These are phyloP conservation scores for Immersiella caudata DNA, from an alignment of 495 filamentous ascomycete species.

Conservation along the genomic window DNA sequence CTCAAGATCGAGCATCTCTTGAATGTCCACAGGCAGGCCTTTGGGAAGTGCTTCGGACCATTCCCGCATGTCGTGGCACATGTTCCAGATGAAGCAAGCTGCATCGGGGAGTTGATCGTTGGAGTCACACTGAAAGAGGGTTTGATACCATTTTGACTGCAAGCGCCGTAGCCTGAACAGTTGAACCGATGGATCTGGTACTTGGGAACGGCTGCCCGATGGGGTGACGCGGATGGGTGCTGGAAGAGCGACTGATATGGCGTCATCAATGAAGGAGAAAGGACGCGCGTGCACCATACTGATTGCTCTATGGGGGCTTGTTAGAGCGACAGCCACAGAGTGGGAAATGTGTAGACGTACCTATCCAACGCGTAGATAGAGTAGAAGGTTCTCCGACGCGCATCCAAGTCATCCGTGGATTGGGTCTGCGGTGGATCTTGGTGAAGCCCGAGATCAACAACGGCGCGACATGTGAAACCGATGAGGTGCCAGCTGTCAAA, in stretches of 20 bases:
- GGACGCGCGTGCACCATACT: slow-evolving; percentile 77
- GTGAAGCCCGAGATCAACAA: slow-evolving; percentile 86
- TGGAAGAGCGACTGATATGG: slow-evolving; percentile 68
- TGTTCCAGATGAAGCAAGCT: slow-evolving; percentile 61
- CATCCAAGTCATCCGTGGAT: slow-evolving; percentile 65
- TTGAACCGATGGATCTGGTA: slow-evolving; percentile 57
- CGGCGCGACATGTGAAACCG: slow-evolving; percentile 80
- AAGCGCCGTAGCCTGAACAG: slow-evolving; percentile 75
- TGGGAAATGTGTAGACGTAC: slow-evolving; percentile 47
- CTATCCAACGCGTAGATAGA: slow-evolving; percentile 86
- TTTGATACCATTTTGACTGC: slow-evolving; percentile 82
- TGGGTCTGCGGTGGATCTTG: slow-evolving; percentile 78
- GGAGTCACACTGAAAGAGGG: slow-evolving; percentile 70
- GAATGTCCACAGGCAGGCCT: slow-evolving; percentile 58
- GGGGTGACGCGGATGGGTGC: slow-evolving; percentile 40
- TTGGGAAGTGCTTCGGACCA: slow-evolving; percentile 67
- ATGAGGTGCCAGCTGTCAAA: slow-evolving; percentile 91
- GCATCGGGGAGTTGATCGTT: slow-evolving; percentile 63
- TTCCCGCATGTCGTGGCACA: slow-evolving; percentile 64
- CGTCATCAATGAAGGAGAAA: slow-evolving; percentile 90
- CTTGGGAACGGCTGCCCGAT: slow-evolving; percentile 40
- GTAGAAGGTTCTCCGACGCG: slow-evolving; percentile 79
- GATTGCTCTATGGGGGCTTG: slow-evolving; percentile 60
- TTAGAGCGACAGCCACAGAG: neutral
- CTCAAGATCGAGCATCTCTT: slow-evolving; percentile 76